Base-by-base conservation (phyloP, 352 stramenopile genomes). In the Phytopythium boreale region DNA sequence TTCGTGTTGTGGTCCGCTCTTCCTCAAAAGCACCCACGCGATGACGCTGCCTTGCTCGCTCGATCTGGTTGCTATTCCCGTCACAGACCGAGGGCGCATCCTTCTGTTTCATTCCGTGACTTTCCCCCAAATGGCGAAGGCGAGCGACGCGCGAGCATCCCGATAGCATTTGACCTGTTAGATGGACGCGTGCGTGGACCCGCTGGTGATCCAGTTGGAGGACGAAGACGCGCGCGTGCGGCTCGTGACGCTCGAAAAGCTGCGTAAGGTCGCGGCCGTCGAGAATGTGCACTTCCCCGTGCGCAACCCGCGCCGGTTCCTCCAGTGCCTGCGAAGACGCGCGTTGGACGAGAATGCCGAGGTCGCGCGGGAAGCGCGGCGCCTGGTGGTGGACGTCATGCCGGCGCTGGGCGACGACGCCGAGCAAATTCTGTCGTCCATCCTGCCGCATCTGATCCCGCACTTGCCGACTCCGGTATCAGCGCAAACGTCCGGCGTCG, bases 201-300 rank as follows among this genome's bases (percentile, higher is more conserved):
- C 82, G 31, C 71, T 93, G 19, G 82, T 92, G 52, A 88, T 89
- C 63, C 82, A 92, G 69, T 64, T 93, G n/a, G 84, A 92, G 70
- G 82, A 92, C 63, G 80, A 90, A 24, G 80, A 92, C 59, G 62
- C 69, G 12, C 61, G 34, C 2, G 77, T 93, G 55, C 76, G 80
- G 22, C 75, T 70, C 57, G 67, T 75, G 26, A 87, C 82, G 19
- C 62, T 92, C 26, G 74, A 86, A 51, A 85, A 86, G 34, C 74
- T 93, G 49, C 79, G 84, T 56, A 85, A 80, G 59, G 76, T 90
- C 46, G 82, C 82, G 8, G 79, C 79, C 11, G 82, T 90, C 31
- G 78, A 90, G 67, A 76, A 68, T 15, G 65, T 80, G 24, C 73
- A 87, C 46, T 84, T 93, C 26, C 84, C 84, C 0, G 82, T 92